These are phyloP conservation scores for Hymenoscyphus linearis DNA, from an alignment of 2,329 filamentous ascomycete species.

Conservation along the genomic window DNA sequence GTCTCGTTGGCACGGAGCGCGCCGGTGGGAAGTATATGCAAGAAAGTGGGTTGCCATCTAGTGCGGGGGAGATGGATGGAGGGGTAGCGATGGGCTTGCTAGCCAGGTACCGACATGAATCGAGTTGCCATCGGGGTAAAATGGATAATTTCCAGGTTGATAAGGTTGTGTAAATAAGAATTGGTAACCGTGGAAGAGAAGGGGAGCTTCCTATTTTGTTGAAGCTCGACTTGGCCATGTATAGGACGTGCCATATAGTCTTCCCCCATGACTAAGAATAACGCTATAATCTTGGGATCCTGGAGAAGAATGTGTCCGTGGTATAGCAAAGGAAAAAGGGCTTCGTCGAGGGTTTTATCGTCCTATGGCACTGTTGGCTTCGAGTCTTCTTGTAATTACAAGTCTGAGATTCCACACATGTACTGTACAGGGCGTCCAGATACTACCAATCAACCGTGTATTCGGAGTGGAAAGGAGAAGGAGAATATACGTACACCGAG, in stretches of 20 bases:
- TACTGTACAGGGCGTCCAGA: no score
- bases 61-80: background rate
- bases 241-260: background rate
- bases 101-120: background rate
- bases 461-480: no score
- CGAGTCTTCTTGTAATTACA: no score
- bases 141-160: background rate
- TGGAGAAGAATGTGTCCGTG: no score
- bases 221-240: background rate
- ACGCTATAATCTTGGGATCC: no score
- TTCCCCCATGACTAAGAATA: no score
- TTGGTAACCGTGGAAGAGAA: background rate
- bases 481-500: background rate
- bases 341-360: no score
- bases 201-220: background rate
- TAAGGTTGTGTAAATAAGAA: background rate
- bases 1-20: background rate
- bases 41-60: background rate
- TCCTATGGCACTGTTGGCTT: no score
- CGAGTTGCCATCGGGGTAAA: background rate
- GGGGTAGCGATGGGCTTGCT: background rate
- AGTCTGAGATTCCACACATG: no score
- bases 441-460: no score
- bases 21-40: conserved; percentile 1
- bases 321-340: no score